phyloP scores from a whole-genome alignment of 129 eudicot species.

The Dittrichia graveolens region DNA sequence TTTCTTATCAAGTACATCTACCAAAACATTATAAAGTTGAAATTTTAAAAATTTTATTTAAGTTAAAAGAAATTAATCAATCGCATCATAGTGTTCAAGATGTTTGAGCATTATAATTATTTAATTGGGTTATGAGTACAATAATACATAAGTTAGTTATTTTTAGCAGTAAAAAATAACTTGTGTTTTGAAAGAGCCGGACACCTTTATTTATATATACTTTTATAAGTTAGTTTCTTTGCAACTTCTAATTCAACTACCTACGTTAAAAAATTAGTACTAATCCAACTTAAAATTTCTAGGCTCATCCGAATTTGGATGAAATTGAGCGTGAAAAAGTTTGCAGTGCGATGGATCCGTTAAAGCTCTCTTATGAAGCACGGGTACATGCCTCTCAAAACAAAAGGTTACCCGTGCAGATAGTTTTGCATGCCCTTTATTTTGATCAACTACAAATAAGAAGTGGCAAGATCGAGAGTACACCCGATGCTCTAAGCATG shows the following conservation, averaged over 20 bases:
- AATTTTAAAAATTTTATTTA: not conserved
- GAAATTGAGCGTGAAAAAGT: conserved; percentile 96
- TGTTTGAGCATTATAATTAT: no score
- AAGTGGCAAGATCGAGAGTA: conserved; percentile 53
- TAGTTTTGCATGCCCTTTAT: conserved; percentile 86
- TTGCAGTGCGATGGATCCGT: conserved; percentile 87
- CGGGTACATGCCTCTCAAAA: conserved; percentile 96
- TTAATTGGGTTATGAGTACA: no score
- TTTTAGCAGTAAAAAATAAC: no score
- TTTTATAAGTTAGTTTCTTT: not conserved
- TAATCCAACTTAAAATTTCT: not conserved
- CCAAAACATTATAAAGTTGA: not conserved
- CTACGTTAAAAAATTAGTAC: not conserved
- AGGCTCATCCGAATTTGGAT: conserved; percentile 93
- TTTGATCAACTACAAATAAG: conserved; percentile 82
- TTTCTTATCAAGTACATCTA: not conserved
- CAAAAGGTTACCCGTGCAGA: conserved; percentile 89
- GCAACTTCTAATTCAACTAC: no score
- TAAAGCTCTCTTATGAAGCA: conserved; percentile 89
- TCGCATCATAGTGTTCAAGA: no score
- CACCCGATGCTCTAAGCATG: conserved; percentile 46
- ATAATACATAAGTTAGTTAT: no score
- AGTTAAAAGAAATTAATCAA: no score
- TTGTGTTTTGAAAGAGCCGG: no score
- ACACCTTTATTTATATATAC: no score